Evolutionary conservation across 1,284 basidiomycete species (phyloP).

Genomic region (Cryptococcus maquisensis): DNA sequence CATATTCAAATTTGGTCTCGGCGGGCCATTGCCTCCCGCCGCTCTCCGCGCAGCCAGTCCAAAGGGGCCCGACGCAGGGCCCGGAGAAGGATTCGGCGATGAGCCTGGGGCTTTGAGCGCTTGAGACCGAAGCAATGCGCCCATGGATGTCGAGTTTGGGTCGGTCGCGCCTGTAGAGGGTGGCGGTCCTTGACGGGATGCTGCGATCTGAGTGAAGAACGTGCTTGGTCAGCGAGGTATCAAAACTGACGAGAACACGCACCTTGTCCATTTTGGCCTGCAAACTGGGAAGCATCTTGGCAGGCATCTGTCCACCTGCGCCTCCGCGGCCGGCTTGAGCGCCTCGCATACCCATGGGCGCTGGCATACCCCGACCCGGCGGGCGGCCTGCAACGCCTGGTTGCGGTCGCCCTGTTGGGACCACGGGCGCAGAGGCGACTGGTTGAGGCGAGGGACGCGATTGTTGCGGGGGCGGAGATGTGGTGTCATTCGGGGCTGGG

Average conservation of each 20-base stretch:
- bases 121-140: slow-evolving; percentile 39
- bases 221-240: not conserved
- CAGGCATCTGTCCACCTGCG: slow-evolving; percentile 34
- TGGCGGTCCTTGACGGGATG: slow-evolving; percentile 25
- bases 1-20: slow-evolving; percentile 32
- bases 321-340: slow-evolving; percentile 21
- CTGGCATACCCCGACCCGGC: slow-evolving; percentile 21
- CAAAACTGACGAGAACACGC: slow-evolving; percentile 7
- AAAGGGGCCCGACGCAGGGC: slow-evolving; percentile 41
- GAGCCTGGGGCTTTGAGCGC: slow-evolving; percentile 20
- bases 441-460: not conserved
- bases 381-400: slow-evolving; percentile 8
- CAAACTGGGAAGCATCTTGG: slow-evolving; percentile 69
- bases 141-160: slow-evolving; percentile 42
- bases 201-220: slow-evolving; percentile 18
- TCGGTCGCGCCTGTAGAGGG: slow-evolving; percentile 20
- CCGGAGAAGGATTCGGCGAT: slow-evolving; percentile 13
- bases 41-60: slow-evolving; percentile 43
- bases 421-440: slow-evolving; percentile 4
- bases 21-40: slow-evolving; percentile 21
- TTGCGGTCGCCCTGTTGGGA: not conserved
- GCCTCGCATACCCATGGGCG: slow-evolving; percentile 34
- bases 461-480: not conserved
- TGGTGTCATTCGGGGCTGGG: slow-evolving; percentile 7
- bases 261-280: slow-evolving; percentile 83